Percentiles rank a stretch among this genome's conserved stretches.
phyloP scores from a whole-genome alignment of 208 protist species.

The Histomonas meleagridis region DNA sequence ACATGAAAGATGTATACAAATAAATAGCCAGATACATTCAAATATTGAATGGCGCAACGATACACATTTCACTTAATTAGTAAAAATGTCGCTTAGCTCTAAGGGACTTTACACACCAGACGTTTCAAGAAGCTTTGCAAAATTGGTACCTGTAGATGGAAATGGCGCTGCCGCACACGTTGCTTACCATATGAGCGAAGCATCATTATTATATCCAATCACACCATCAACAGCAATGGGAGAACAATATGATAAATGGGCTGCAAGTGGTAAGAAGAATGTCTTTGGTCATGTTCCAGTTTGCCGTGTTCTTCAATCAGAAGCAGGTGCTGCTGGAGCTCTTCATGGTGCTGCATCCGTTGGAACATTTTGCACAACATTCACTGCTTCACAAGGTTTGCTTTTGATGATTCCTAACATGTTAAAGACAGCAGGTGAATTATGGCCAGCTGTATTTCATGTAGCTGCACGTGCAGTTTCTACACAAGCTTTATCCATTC shows the following conservation, averaged over 20 bases:
- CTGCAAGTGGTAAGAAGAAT: slow-evolving; percentile 49
- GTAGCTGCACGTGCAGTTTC: slow-evolving; percentile 55
- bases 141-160: slow-evolving; percentile 51
- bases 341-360: slow-evolving; percentile 53
- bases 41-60: too few species aligned
- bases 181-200: slow-evolving; percentile 53
- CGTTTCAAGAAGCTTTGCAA: too few species aligned
- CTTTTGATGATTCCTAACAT: slow-evolving; percentile 67
- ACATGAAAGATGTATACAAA: too few species aligned
- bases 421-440: slow-evolving; percentile 63
- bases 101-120: too few species aligned
- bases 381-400: slow-evolving; percentile 62
- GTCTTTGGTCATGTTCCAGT: slow-evolving; percentile 52
- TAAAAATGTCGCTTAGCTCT: too few species aligned
- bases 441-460: slow-evolving; percentile 58
- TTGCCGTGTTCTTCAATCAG: slow-evolving; percentile 56
- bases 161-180: slow-evolving; percentile 58
- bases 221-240: slow-evolving; percentile 60
- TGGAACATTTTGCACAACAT: slow-evolving; percentile 56
- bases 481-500: slow-evolving; percentile 52
- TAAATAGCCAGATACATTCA: too few species aligned
- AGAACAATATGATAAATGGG: slow-evolving; percentile 56
- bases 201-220: slow-evolving; percentile 62
- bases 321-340: slow-evolving; percentile 59
- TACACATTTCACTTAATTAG: too few species aligned